Evolutionary conservation across 331 rosid genomes (phyloP), one percentile per base, ranked within the genome.

Genomic region (Rhamnella rubrinervis): DNA sequence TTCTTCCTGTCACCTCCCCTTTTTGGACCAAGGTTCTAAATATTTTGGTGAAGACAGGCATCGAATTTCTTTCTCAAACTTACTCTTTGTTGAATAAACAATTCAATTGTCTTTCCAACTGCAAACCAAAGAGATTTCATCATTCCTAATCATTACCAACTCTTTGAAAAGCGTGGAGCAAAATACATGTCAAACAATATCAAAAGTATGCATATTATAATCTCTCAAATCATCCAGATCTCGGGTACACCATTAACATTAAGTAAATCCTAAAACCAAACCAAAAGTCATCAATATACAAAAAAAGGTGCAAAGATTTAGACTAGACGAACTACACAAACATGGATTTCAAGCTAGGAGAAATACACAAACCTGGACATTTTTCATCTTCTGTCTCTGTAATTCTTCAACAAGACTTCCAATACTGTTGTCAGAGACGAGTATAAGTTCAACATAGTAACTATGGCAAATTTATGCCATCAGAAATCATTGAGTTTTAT

Each of bases 31-130:
- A 8, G 58, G 11, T 18, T 53, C 25, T 44, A 11, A 9, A 44
- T 1, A 2, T 11, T 44, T 14, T 44, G 49, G 49, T 44, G 14
- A 16, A 8, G 49, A 44, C 47, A 8, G 58, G 26, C 58, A 6
- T 20, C 58, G 18, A 53, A 28, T 58, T 40, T 50, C 35, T 69
- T n/a, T 50, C 70, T 72, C 25, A 61, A 18, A 44, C 58, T 37
- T 50, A 65, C 3, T 81, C 83, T 71, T 80, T 82, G 82, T 69
- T 85, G 56, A 40, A 68, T 80, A 80, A 62, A 41, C 71, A 68
- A 75, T 64, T 90, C 80, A 91, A 37, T 61, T 87, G 95, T 65
- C 84, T 85, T 82, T 93, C 98, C 17, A 93, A 85, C 98, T 93
- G 95, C 81, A 89, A 80, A 66, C 68, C 61, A 21, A 67, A 65